Percentiles rank a stretch among this genome's conserved stretches.
Conservation (phyloP, 352 stramenopile species). For the Aphanomyces stellatus region DNA sequence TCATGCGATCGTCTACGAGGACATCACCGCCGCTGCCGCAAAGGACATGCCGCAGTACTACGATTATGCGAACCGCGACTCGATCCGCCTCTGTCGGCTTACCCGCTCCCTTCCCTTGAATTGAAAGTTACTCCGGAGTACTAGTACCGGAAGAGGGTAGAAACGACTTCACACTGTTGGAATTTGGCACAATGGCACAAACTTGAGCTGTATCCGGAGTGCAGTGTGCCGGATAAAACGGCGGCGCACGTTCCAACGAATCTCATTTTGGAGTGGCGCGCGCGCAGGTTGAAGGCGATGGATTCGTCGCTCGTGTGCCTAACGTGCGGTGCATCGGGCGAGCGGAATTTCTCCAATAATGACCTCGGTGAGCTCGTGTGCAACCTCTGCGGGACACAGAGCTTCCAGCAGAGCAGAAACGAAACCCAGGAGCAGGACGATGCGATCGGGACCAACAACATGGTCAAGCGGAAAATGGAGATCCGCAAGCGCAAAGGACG, state of each 20-base stretch:
- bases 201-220: background rate
- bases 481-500: background rate
- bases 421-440: conserved; percentile 77
- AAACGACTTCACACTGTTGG: too few species aligned
- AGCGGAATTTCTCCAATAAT: conserved; percentile 75
- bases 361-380: conserved; percentile 80
- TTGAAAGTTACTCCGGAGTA: too few species aligned
- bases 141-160: too few species aligned
- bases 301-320: conserved; percentile 28
- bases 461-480: background rate
- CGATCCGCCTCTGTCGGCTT: conserved; percentile 60
- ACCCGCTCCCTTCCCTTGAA: too few species aligned
- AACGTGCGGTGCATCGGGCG: conserved; percentile 62
- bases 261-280: too few species aligned
- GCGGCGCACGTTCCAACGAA: background rate
- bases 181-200: background rate
- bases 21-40: conserved; percentile 42
- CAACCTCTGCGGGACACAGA: conserved; percentile 78
- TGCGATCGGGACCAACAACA: conserved; percentile 24
- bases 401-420: conserved; percentile 67
- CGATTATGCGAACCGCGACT: conserved; percentile 49
- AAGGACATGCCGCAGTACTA: conserved; percentile 39
- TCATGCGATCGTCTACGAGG: conserved; percentile 47
- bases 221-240: background rate
- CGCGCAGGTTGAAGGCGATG: too few species aligned